Evolutionary conservation across 2,329 filamentous ascomycete species (phyloP), one percentile per base, ranked within the genome.

Genomic region (Alternaria sp.): DNA sequence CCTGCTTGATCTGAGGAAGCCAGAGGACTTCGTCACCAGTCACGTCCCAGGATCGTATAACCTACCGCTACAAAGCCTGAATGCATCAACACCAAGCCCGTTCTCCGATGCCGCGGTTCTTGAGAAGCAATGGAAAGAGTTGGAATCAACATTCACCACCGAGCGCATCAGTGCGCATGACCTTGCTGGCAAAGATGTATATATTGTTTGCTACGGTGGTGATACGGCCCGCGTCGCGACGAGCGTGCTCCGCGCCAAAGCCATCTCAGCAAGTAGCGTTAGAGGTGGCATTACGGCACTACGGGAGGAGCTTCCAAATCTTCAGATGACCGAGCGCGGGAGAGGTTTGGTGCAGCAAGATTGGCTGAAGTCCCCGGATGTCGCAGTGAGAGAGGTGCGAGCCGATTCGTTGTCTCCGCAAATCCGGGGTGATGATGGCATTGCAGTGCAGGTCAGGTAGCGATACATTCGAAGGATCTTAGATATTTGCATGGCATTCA

Each of bases 41-140:
- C 65, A 70, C 25, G 57, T 72, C n/a, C 68, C 68, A 21, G 68
- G 69, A 8, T 64, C 68, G 6, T 70, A 66, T 57, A 72, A 72
- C 26, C 46, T 72, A 8, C 69, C 69, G 7, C 43, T 72, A 17
- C 69, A 69, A 46, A 72, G 66, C 23, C 51, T 62, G 6, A 64
- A 59, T 8, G 54, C 59, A 3, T 54, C 52, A 2, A 70, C 59
- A 2, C 52, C 58, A 1, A 69, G 65, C 49, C 69, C 68, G 1
- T 72, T 70, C 43, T 65, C 57, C 13, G 68, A 70, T 26, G 65
- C 69, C 6, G 21, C 43, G 2, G 55, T 67, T 5, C 56, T 72
- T 10, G 68, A 72, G 43, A 57, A 58, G 8, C 69, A 72, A 52
- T 72, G 69, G 68, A 68, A 59, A 23, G 69, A 72, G 50, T 52